These are phyloP conservation scores for Aspergillus brasiliensis DNA, from an alignment of 2,329 filamentous ascomycete genomes.

Conservation along the genomic window DNA sequence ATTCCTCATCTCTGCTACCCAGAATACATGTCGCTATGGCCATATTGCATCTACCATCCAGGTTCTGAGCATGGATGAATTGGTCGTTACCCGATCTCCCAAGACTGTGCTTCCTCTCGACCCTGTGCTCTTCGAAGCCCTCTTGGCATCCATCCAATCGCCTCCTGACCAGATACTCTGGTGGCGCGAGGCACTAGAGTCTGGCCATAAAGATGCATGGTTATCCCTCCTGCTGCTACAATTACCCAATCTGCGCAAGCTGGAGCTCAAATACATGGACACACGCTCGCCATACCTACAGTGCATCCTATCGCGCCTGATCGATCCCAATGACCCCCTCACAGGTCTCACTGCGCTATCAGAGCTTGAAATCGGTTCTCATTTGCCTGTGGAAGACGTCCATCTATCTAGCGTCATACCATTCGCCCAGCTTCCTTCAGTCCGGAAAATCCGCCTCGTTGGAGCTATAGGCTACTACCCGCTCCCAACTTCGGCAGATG, in stretches of 20 bases:
- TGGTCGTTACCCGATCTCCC: neutral
- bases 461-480: neutral
- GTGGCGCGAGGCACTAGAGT: neutral
- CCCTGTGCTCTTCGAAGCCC: neutral
- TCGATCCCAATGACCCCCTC: neutral
- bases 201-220: neutral
- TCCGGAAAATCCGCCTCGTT: neutral
- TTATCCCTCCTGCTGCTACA: neutral
- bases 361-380: neutral
- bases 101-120: neutral
- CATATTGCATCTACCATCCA: neutral
- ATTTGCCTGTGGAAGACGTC: neutral
- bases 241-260: neutral
- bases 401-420: neutral
- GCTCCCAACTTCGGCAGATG: neutral
- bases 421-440: neutral
- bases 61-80: neutral
- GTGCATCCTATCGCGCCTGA: neutral
- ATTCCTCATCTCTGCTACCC: neutral
- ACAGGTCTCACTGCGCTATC: neutral
- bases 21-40: neutral
- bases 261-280: neutral
- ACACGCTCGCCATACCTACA: neutral
- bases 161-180: conserved; percentile 2
- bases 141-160: neutral